These are phyloP conservation scores for Xylariaceae sp. DNA, from an alignment of 2,329 filamentous ascomycete species.

Conservation along the genomic window DNA sequence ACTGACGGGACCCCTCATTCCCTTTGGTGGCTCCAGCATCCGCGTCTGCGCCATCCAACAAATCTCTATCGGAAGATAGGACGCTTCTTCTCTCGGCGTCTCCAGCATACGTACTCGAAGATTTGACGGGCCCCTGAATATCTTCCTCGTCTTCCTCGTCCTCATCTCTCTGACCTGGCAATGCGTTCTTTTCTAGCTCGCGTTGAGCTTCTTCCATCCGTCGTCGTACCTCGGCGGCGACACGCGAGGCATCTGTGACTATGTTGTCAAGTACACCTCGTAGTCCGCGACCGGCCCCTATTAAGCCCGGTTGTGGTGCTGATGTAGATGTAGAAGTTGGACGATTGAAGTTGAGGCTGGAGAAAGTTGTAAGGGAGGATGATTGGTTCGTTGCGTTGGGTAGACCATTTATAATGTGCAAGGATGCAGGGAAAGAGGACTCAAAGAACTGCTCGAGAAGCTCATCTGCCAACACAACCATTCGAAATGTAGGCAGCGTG, in stretches of 20 bases:
- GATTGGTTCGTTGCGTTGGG: conserved; percentile 40
- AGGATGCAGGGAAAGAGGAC: conserved; percentile 86
- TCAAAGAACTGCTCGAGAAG: conserved; percentile 96
- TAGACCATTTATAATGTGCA: conserved; percentile 73
- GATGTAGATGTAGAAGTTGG: conserved; percentile 39
- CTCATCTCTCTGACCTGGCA: conserved; percentile 60
- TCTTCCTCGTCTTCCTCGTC: conserved; percentile 69
- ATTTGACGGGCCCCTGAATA: conserved; percentile 30
- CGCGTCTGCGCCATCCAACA: conserved; percentile 71
- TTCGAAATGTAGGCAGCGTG: conserved; percentile 94
- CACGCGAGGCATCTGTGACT: conserved; percentile 93
- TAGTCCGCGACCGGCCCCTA: conserved; percentile 66
- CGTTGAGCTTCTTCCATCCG: conserved; percentile 94
- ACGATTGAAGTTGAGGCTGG: conserved; percentile 57
- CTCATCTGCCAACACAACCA: conserved; percentile 96
- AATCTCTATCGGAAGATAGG: conserved; percentile 62
- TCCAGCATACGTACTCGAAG: conserved; percentile 42
- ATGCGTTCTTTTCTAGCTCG: conserved; percentile 79
- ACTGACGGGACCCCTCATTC: conserved; percentile 31
- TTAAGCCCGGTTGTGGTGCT: conserved; percentile 37
- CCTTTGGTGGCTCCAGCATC: conserved; percentile 51
- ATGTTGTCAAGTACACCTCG: conserved; percentile 95
- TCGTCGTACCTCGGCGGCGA: conserved; percentile 85
- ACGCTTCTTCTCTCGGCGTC: conserved; percentile 62
- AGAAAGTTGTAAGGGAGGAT: conserved; percentile 77